These are phyloP conservation scores for Trichoderma orchidacearum DNA, from an alignment of 495 filamentous ascomycete genomes.

Conservation along the genomic window DNA sequence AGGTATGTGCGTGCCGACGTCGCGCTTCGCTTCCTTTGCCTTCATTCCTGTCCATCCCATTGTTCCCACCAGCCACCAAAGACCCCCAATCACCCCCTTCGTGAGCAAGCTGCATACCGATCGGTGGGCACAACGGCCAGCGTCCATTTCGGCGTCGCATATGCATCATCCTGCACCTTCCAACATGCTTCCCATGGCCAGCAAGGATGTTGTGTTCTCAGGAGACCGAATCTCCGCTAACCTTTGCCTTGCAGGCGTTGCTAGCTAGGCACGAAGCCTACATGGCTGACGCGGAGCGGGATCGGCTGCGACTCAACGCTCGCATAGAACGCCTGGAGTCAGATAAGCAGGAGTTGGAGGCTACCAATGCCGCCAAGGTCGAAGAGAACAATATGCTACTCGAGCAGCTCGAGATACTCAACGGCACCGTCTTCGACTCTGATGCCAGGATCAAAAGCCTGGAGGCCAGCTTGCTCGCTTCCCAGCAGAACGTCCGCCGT, in stretches of 20 bases:
- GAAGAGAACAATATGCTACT: constrained; percentile 69
- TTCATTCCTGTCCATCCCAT: background rate
- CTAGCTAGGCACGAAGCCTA: constrained; percentile 86
- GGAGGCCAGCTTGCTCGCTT: constrained; percentile 56
- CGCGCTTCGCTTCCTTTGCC: background rate
- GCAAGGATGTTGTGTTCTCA: background rate
- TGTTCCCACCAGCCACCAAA: background rate
- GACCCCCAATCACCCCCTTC: background rate
- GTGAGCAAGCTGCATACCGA: background rate
- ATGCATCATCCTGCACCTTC: background rate
- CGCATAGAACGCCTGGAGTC: constrained; percentile 64
- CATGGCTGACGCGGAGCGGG: constrained; percentile 76
- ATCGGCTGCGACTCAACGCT: constrained; percentile 52
- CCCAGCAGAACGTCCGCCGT: constrained; percentile 60
- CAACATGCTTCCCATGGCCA: background rate
- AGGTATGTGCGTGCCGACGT: constrained; percentile 42
- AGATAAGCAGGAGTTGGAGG: constrained; percentile 63
- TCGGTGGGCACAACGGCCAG: background rate
- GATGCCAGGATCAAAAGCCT: constrained; percentile 61
- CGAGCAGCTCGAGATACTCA: constrained; percentile 71
- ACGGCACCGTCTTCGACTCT: constrained; percentile 57
- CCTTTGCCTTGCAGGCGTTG: constrained; percentile 70
- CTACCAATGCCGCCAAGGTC: constrained; percentile 54
- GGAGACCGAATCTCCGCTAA: constrained; percentile 27
- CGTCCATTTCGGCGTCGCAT: background rate